phyloP scores from a whole-genome alignment of 2,329 filamentous ascomycete species.

The Alternaria atra region DNA sequence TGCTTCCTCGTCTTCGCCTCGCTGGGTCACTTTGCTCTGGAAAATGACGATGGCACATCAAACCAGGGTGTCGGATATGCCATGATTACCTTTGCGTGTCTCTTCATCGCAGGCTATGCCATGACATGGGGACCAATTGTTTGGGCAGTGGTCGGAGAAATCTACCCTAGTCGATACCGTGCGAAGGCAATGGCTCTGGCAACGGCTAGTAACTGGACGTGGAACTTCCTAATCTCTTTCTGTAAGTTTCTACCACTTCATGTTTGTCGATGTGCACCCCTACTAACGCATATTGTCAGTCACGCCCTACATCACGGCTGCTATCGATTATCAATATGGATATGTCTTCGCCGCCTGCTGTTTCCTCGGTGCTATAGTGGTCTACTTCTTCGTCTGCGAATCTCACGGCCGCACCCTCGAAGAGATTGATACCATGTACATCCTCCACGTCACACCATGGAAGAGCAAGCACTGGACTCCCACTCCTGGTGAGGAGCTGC shows the following conservation, averaged over 20 bases:
- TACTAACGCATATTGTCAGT: conserved; percentile 44
- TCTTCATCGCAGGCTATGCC: conserved; percentile 73
- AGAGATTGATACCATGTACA: conserved; percentile 79
- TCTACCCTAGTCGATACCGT: conserved; percentile 67
- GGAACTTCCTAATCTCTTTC: conserved; percentile 64
- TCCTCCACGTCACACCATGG: conserved; percentile 70
- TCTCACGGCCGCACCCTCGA: conserved; percentile 77
- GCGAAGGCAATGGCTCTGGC: conserved; percentile 57
- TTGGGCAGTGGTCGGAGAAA: conserved; percentile 74
- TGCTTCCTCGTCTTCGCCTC: conserved; percentile 67
- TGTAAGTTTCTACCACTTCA: conserved; percentile 43
- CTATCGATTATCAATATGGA: conserved; percentile 77
- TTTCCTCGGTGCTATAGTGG: conserved; percentile 68
- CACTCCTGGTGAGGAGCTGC: conserved; percentile 46
- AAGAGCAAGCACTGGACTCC: conserved; percentile 65
- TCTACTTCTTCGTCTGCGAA: conserved; percentile 82
- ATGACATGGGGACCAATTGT: conserved; percentile 76
- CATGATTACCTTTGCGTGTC: conserved; percentile 73
- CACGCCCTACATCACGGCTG: conserved; percentile 77
- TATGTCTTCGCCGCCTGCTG: conserved; percentile 80
- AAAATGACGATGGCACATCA: conserved; percentile 41
- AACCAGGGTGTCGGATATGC: conserved; percentile 62
- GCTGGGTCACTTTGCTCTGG: conserved; percentile 56
- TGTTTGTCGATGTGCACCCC: not conserved
- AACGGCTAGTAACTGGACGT: conserved; percentile 57